Evolutionary conservation across 2,329 filamentous ascomycete species (phyloP), one percentile per base, ranked within the genome.

Genomic region (Trichoderma aggressivum): DNA sequence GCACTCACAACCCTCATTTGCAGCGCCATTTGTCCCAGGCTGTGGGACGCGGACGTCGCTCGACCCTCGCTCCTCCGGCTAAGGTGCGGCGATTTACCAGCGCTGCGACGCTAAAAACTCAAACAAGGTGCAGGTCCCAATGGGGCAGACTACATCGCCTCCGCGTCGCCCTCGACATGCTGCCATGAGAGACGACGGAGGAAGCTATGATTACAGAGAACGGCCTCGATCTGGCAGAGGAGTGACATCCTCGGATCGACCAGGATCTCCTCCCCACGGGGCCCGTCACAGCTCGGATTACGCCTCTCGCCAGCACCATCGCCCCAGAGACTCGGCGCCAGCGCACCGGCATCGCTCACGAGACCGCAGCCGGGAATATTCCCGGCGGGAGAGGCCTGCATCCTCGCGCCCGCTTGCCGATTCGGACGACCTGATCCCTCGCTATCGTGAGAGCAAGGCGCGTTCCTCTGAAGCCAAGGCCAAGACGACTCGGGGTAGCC

Each of bases 151-250:
- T 77, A 73, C 77, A 75, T 76, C 76, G 75, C 75, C 77, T 80
- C 76, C 76, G 76, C 78, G 75, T 79, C 78, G 77, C 75, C 77
- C 76, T 78, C 78, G 77, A 79, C 74, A 82, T 82, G 80, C 78
- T 80, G 80, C 80, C 78, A 83, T 83, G 81, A 82, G 74, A 77
- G 79, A 82, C 78, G 77, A 76, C 71, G 76, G 78, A 76, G 77
- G 78, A 79, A 76, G 75, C 75, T 75, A 82, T 77, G 79, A 81
- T 65, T 75, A 79, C 74, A 76, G 79, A 78, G 79, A 82, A 73
- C 75, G 79, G 78, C 78, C 78, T 78, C 78, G 79, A 75, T 74
- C 75, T 72, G 79, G 80, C 73, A 78, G 79, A 78, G 78, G 79
- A 75, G 73, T 77, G 73, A 78, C 77, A 71, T 73, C 77, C 71